Base-by-base conservation (phyloP, 139 green algal species). In the Tetradesmus obliquus region DNA sequence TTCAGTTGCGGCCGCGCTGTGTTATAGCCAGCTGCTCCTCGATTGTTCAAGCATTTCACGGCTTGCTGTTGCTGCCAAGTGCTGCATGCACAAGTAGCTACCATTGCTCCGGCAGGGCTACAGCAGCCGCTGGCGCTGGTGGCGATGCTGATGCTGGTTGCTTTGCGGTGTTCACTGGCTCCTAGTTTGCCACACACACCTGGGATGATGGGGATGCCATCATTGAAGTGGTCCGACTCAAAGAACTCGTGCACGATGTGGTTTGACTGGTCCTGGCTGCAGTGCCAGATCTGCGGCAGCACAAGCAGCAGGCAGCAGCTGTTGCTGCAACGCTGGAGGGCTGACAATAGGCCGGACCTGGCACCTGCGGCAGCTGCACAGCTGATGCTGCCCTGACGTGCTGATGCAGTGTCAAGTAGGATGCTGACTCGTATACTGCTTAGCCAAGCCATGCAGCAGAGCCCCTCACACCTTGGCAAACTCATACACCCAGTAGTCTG, bases 211-310 rank as follows among this genome's bases (percentile, higher is more conserved):
- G 97, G 95, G 45, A 99, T 98, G 24, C 98, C 98, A 24, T 95
- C 93, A 60, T 87, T 93, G 95, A 99, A 99, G 91, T 99, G 96
- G 7, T 93, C 79, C 19, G 96, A 99, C 60, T 97, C 90, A 91
- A 99, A 99, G 90, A 99, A 99, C n/a, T 97, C 94, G 93, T 99
- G 97, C 74, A 99, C 98, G 4, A 96, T 97, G 54, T 98, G 89
- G 92, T 98, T 98, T 32, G 95, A 97, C 32, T 94, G 90, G 17
- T 98, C 98, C 88, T 97, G 95, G n/a, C 90, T 92, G 92, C 98
- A 99, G 2, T 94, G 80, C 98, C 98, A 99, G 32, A 99, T 95
- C 97, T 99, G 95, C 84, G 94, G 74, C 81, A 88, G 58, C 55
- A 86, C 0, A 55, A 57, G 54, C 55, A 20, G 55, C 54, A 86